Percentiles rank a stretch among this genome's conserved stretches.
Conservation (phyloP, 176 grass and related monocot genomes). For the Canna indica region DNA sequence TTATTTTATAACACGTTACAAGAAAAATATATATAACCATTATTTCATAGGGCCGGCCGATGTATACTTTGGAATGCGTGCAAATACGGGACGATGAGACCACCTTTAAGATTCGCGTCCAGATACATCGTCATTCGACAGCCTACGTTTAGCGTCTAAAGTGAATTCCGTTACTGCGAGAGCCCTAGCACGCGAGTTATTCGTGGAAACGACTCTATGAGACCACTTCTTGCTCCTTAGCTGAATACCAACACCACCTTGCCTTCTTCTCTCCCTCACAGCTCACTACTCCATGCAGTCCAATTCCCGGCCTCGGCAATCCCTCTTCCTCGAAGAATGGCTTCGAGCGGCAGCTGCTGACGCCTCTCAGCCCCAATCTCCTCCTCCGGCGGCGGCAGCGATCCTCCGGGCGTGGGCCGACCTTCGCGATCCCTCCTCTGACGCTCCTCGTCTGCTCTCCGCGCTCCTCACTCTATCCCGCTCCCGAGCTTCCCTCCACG, state of each 20-base stretch:
- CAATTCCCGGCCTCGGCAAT: neutral
- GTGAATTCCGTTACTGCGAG: neutral
- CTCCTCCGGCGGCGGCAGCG: conserved; percentile 16
- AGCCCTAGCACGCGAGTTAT: neutral
- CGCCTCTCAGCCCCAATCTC: conserved; percentile 1
- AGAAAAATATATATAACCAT: no score
- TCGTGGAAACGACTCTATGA: neutral
- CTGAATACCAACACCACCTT: neutral
- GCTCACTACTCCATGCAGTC: neutral
- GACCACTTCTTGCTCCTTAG: neutral
- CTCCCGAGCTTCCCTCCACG: conserved; percentile 21
- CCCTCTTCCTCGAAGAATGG: conserved; percentile 25
- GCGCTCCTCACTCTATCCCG: conserved; percentile 22
- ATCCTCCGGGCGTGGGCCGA: conserved; percentile 34
- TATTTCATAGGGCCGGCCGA: no score
- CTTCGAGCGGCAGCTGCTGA: conserved; percentile 5
- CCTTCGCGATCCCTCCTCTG: conserved; percentile 26
- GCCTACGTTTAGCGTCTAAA: no score
- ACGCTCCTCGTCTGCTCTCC: conserved; percentile 15
- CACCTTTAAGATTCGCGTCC: no score
- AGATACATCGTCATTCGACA: no score
- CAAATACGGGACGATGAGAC: no score
- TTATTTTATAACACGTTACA: no score
- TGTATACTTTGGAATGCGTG: no score
- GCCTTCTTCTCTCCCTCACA: neutral